Conservation (phyloP, 2,329 filamentous ascomycete species). For the Fusarium praegraminearum region DNA sequence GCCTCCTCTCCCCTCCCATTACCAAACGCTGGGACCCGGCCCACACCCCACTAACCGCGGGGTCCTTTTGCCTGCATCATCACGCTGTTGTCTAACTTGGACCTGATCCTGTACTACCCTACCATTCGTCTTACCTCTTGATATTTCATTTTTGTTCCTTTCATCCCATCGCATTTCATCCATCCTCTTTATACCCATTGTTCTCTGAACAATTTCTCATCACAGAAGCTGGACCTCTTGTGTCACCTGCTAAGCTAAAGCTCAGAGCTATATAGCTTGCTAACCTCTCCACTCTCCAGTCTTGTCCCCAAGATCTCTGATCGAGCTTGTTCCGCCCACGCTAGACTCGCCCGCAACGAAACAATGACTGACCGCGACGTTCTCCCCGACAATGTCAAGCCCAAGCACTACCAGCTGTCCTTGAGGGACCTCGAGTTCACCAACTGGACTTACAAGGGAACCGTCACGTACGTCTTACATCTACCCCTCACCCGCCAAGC, state of each 20-base stretch:
- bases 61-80: conserved; percentile 33
- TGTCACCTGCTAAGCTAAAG: conserved; percentile 32
- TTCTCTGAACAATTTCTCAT: not conserved
- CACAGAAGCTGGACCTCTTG: conserved; percentile 3
- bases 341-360: conserved; percentile 51
- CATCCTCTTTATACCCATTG: conserved; percentile 17
- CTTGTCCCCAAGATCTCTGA: conserved; percentile 46
- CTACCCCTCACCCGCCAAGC: conserved; percentile 22
- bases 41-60: conserved; percentile 39
- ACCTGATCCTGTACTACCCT: not conserved
- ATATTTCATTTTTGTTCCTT: conserved; percentile 5
- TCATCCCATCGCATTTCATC: conserved; percentile 1
- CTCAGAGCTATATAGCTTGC: conserved; percentile 43
- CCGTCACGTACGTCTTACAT: conserved; percentile 66
- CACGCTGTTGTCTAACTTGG: conserved; percentile 27
- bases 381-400: conserved; percentile 76
- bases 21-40: conserved; percentile 20
- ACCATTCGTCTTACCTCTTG: conserved; percentile 22
- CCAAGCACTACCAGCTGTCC: conserved; percentile 85
- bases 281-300: conserved; percentile 35
- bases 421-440: conserved; percentile 84
- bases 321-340: conserved; percentile 54
- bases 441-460: conserved; percentile 82
- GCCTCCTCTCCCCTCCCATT: not conserved
- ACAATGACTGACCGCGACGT: conserved; percentile 71